phyloP scores from a whole-genome alignment of 1,284 basidiomycete genomes.

The Hemileia vastatrix region DNA sequence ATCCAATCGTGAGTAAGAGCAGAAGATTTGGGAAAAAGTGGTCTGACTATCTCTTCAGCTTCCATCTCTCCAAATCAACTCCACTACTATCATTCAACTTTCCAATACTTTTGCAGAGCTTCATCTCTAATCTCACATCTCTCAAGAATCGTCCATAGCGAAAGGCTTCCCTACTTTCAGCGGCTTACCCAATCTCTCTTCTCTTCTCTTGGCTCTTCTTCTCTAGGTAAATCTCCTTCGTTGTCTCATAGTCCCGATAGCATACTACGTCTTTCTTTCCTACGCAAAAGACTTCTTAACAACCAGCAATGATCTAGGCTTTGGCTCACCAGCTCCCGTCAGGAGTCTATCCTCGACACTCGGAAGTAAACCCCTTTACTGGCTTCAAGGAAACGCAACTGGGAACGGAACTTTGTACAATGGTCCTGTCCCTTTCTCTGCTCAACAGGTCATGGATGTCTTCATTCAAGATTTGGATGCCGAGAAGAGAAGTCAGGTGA shows the following conservation, averaged over 20 bases:
- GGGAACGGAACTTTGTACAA: constrained; percentile 46
- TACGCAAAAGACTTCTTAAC: constrained; percentile 37
- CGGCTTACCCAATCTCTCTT: too few species aligned
- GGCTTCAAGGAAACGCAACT: constrained; percentile 47
- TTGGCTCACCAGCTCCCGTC: constrained; percentile 19
- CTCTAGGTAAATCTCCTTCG: constrained; percentile 56
- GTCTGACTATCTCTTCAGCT: too few species aligned
- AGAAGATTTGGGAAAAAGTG: too few species aligned
- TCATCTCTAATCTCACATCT: too few species aligned
- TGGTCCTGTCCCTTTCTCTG: constrained; percentile 22
- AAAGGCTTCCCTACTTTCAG: too few species aligned
- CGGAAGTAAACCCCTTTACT: constrained; percentile 26
- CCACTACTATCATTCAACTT: too few species aligned
- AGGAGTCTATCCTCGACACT: constrained; percentile 21
- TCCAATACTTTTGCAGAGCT: too few species aligned
- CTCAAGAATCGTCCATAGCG: too few species aligned
- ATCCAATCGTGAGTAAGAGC: too few species aligned
- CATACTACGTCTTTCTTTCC: constrained; percentile 59
- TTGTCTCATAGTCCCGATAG: constrained; percentile 59
- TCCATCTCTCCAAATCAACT: too few species aligned
- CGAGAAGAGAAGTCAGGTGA: constrained; percentile 21
- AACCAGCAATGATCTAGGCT: constrained; percentile 26
- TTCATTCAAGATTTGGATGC: too few species aligned
- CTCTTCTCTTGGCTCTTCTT: too few species aligned
- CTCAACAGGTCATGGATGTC: constrained; percentile 54